phyloP scores from a whole-genome alignment of 768 basidiomycete genomes.

The Pleurotus ostreatus region DNA sequence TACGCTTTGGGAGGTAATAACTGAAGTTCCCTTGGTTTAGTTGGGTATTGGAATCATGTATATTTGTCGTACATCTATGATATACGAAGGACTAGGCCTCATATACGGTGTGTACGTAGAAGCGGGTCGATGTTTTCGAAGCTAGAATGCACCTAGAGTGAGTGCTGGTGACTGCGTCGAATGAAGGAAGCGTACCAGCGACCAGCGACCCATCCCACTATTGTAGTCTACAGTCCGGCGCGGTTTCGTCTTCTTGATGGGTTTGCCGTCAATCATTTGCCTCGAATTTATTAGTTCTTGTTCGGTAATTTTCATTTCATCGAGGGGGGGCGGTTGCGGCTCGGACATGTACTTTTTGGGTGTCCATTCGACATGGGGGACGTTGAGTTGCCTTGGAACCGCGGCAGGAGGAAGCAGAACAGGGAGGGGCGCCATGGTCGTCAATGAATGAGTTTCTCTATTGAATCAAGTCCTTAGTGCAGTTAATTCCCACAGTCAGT shows the following conservation, averaged over 20 bases:
- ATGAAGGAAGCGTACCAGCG: slow-evolving; percentile 51
- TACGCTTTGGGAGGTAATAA: slow-evolving; percentile 94
- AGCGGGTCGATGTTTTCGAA: slow-evolving; percentile 76
- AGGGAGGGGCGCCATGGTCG: slow-evolving; percentile 36
- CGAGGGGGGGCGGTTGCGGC: slow-evolving; percentile 74
- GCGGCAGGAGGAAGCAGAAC: slow-evolving; percentile 49
- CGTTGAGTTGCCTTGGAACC: slow-evolving; percentile 27
- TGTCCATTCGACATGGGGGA: slow-evolving; percentile 63
- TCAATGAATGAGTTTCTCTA: background rate
- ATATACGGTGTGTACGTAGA: slow-evolving; percentile 71
- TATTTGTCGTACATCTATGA: slow-evolving; percentile 70
- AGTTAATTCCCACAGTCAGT: too few relatives aligned
- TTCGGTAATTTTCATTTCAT: slow-evolving; percentile 72
- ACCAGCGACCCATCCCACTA: slow-evolving; percentile 84
- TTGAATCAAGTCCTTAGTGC: too few relatives aligned
- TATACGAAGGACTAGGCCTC: slow-evolving; percentile 82
- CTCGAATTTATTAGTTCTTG: slow-evolving; percentile 74
- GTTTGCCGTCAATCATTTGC: slow-evolving; percentile 73
- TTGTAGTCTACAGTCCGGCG: slow-evolving; percentile 94
- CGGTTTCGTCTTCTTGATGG: slow-evolving; percentile 88
- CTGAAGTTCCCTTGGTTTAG: slow-evolving; percentile 36
- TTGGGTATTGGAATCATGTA: slow-evolving; percentile 15
- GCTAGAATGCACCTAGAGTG: slow-evolving; percentile 30
- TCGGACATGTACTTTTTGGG: slow-evolving; percentile 68
- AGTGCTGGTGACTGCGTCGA: background rate